Conservation (phyloP, 2,329 filamentous ascomycete genomes). For the Chaetomium sp. region DNA sequence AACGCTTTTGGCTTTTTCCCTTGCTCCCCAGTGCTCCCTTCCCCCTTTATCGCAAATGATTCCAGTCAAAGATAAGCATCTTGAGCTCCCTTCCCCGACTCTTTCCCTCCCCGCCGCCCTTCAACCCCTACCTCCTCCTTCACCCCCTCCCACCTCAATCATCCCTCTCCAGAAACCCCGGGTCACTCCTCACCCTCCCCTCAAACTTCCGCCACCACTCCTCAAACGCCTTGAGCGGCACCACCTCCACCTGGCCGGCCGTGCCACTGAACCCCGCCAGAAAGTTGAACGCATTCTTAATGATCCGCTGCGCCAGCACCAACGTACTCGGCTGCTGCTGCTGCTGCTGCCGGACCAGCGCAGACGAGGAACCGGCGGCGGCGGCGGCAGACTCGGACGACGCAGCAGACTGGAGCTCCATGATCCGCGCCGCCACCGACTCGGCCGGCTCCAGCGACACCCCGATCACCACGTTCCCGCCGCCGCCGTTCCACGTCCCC, state of each 20-base stretch:
- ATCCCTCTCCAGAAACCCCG: slow-evolving; percentile 77
- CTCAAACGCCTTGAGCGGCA: slow-evolving; percentile 92
- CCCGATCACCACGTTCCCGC: slow-evolving; percentile 69
- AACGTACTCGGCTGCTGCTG: slow-evolving; percentile 63
- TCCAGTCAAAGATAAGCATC: not conserved
- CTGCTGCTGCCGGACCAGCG: not conserved
- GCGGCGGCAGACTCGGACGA: no score
- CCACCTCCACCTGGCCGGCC: slow-evolving; percentile 70
- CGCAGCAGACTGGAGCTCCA: slow-evolving; percentile 55
- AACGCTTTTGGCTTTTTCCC: not conserved
- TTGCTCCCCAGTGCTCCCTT: not conserved
- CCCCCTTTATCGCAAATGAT: not conserved
- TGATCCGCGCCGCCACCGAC: slow-evolving; percentile 70
- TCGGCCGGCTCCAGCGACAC: slow-evolving; percentile 77
- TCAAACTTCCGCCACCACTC: slow-evolving; percentile 99
- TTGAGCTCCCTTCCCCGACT: not conserved
- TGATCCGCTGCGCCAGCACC: slow-evolving; percentile 86
- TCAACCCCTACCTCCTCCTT: not conserved
- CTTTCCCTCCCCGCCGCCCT: not conserved
- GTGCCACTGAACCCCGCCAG: slow-evolving; percentile 80
- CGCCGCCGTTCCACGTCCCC: not conserved
- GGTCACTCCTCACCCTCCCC: slow-evolving; percentile 79
- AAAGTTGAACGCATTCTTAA: slow-evolving; percentile 97
- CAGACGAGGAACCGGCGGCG: not conserved
- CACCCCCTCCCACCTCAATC: slow-evolving; percentile 26